phyloP scores from a whole-genome alignment of 2,329 filamentous ascomycete species.

The Alternaria angustiovoidea region DNA sequence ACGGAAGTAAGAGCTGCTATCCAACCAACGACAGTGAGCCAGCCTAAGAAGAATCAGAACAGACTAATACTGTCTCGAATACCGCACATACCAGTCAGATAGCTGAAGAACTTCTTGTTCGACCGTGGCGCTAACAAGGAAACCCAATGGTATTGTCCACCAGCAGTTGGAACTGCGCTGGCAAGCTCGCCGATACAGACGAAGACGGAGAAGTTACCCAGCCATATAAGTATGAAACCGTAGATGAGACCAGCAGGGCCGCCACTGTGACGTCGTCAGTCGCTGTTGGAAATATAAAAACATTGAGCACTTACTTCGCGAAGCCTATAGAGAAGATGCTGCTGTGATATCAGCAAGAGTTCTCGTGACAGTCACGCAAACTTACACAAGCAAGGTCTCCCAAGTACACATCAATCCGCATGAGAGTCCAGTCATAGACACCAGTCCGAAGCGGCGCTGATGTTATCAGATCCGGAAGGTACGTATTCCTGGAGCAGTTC shows the following conservation, averaged over 20 bases:
- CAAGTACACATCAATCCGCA: conserved; percentile 51
- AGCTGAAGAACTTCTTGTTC: conserved; percentile 55
- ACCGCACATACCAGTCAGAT: conserved; percentile 49
- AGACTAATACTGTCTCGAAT: background rate
- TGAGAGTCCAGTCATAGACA: conserved; percentile 49
- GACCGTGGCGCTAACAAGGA: conserved; percentile 54
- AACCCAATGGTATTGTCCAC: conserved; percentile 54
- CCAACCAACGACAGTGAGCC: conserved; percentile 57
- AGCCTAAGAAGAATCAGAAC: conserved; percentile 43
- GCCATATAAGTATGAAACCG: conserved; percentile 48
- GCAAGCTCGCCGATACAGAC: conserved; percentile 49
- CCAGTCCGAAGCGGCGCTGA: conserved; percentile 49
- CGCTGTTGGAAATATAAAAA: background rate
- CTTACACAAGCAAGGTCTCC: conserved; percentile 50
- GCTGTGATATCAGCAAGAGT: conserved; percentile 3
- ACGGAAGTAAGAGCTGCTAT: conserved; percentile 51
- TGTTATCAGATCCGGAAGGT: conserved; percentile 12
- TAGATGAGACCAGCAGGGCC: conserved; percentile 50
- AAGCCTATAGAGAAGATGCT: conserved; percentile 49
- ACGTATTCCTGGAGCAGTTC: background rate
- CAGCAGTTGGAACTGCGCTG: conserved; percentile 50
- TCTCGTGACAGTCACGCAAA: background rate
- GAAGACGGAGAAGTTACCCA: conserved; percentile 50
- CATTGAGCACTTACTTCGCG: conserved; percentile 37
- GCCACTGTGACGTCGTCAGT: conserved; percentile 33